Conservation (phyloP, 106 monocot genomes). For the Platanthera zijinensis region DNA sequence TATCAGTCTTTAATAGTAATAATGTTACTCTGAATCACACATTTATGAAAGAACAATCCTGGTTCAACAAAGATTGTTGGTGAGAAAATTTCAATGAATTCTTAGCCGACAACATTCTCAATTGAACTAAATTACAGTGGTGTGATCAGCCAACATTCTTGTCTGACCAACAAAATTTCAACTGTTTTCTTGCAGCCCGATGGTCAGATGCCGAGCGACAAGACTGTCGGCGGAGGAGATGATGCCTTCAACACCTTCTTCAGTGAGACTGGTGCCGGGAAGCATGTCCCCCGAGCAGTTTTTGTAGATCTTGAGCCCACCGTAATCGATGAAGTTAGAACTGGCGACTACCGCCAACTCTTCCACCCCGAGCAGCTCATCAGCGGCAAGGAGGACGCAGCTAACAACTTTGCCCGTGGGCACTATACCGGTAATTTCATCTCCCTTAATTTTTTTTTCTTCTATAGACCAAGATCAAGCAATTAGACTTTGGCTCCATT, state of each 20-base stretch:
- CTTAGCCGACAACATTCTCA: constrained; percentile 16
- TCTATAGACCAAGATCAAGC: no score
- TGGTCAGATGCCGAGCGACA: constrained; percentile 46
- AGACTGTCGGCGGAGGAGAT: constrained; percentile 34
- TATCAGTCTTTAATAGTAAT: no score
- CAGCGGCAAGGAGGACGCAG: constrained; percentile 81
- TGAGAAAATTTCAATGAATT: constrained; percentile 18
- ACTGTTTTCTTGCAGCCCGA: constrained; percentile 27
- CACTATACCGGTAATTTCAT: constrained; percentile 52
- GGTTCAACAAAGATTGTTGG: neutral
- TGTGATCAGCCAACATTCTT: no score
- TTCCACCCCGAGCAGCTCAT: constrained; percentile 90
- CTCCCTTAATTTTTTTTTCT: neutral
- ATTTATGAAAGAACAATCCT: no score
- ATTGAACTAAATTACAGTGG: neutral
- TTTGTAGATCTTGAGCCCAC: constrained; percentile 80
- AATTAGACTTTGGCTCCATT: no score
- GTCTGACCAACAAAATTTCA: no score
- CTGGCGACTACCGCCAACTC: constrained; percentile 73
- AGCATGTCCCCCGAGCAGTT: constrained; percentile 65
- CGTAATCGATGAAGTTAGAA: constrained; percentile 72
- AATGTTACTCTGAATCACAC: no score
- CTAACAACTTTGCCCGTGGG: constrained; percentile 78
- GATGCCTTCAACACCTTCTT: constrained; percentile 75
- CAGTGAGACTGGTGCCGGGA: constrained; percentile 62